Base-by-base conservation (phyloP, 1,139 yeast species). In the Hansenula anomala region DNA sequence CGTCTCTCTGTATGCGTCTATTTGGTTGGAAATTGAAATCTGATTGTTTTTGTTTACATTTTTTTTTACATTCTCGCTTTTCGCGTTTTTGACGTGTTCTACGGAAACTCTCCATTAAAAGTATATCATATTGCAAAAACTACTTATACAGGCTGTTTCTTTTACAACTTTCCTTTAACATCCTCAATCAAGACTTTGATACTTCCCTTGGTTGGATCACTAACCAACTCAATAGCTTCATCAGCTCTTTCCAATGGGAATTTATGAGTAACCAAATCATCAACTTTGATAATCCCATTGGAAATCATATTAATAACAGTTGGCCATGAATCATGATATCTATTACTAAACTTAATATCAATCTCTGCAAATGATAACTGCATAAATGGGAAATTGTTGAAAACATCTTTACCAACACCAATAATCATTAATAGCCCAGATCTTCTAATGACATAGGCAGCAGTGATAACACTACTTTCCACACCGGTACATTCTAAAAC, bases 401-500 rank as follows among this genome's bases (percentile, higher is more conserved):
- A 46, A 15, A 47, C 49, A 37, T 58, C 58, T 42, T 48, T 54
- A 29, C 66, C 64, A 25, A 62, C 67, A 30, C 67, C 67, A 36
- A 62, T 48, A 17, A 62, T 53, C 32, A 58, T 52, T 24, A 62
- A 41, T n/a, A 47, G 40, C 18, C 67, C 67, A 23, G 54, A 43
- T 49, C 64, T 56, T 52, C 65, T 55, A 4, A 49, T 54, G 30
- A 55, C 56, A 36, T 53, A 59, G 29, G 58, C 55, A 30, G 54
- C 54, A 39, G 76, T 64, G 43, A 75, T 68, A 48, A 82, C 77
- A 48, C 86, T 80, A 18, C 78, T 70, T 49, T 73, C 80, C 24
- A 78, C 85, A 32, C 88, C 88, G n/a, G 85, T 72, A 45, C 85
- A 80, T 55, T 80, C 87, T 51, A 82, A 64, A 24, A 80, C 79